Evolutionary conservation across 306 rosid genomes (phyloP).

Genomic region (Potentilla sterilis): DNA sequence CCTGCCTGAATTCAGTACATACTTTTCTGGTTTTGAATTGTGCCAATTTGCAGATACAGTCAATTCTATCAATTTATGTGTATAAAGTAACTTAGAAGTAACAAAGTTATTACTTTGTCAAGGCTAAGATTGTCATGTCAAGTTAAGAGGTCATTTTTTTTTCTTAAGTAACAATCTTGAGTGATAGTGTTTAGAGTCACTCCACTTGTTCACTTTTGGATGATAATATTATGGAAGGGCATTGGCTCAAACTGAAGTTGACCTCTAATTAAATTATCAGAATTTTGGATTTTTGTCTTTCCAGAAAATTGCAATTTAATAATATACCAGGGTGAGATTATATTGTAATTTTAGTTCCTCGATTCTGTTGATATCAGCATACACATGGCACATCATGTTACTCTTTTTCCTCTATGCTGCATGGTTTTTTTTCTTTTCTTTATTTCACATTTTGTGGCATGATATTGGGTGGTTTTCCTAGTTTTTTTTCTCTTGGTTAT

Average conservation of each 20-base stretch:
- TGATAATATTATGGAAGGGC: neutral
- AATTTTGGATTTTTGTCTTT: neutral
- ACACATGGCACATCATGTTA: neutral
- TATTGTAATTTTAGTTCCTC: neutral
- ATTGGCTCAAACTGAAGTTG: neutral
- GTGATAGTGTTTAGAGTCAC: neutral
- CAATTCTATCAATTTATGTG: neutral
- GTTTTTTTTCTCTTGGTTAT: neutral
- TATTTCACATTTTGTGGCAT: neutral
- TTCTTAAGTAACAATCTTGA: neutral
- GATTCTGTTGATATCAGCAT: neutral
- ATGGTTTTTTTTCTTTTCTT: neutral
- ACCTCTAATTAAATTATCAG: neutral
- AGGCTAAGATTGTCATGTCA: neutral
- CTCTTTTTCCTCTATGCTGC: neutral
- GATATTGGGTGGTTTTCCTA: neutral
- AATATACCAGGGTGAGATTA: neutral
- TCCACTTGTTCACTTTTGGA: neutral
- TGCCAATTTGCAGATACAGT: neutral
- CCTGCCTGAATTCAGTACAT: neutral
- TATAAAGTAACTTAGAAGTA: neutral
- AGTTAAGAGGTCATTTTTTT: neutral
- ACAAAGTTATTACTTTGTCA: neutral
- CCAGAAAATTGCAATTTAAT: neutral
- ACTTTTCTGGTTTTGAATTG: neutral